These are phyloP conservation scores for Solanum appendiculatum DNA, from an alignment of 257 asterid genomes.

Conservation along the genomic window DNA sequence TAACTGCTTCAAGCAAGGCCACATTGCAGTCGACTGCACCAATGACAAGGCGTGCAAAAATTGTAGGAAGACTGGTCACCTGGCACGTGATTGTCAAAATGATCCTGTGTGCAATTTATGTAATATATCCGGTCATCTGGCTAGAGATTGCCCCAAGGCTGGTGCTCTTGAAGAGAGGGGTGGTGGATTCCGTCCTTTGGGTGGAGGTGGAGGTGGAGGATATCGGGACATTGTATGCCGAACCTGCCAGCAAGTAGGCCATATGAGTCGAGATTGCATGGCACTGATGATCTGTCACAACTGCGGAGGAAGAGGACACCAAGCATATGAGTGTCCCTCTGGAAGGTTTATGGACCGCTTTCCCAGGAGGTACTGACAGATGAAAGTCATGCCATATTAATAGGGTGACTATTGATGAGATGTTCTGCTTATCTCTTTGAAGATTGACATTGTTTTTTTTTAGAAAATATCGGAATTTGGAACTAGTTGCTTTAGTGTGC, in stretches of 20 bases:
- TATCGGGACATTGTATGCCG: conserved; percentile 57
- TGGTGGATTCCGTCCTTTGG: conserved; percentile 18
- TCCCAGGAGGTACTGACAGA: conserved; percentile 52
- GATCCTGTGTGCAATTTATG: conserved; percentile 62
- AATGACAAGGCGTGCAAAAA: conserved; percentile 57
- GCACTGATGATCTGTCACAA: conserved; percentile 62
- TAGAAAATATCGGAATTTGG: not conserved
- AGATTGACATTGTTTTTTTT: not conserved
- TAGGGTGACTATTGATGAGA: not conserved
- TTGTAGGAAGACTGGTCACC: conserved; percentile 49
- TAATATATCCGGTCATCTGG: conserved; percentile 44
- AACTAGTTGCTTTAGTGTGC: not conserved
- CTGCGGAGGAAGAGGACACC: conserved; percentile 88
- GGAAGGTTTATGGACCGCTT: conserved; percentile 48
- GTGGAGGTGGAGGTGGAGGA: conserved; percentile 17
- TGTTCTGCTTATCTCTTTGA: not conserved
- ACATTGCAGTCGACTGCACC: conserved; percentile 31
- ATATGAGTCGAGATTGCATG: conserved; percentile 73
- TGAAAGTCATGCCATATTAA: not conserved
- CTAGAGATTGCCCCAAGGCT: conserved; percentile 66
- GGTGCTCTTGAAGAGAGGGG: conserved; percentile 42
- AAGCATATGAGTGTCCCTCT: conserved; percentile 79
- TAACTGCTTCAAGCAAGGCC: conserved; percentile 41
- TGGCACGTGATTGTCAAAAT: conserved; percentile 47
- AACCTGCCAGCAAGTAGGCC: conserved; percentile 81